phyloP scores from a whole-genome alignment of 495 filamentous ascomycete species.

The Parachaetomium inaequale region DNA sequence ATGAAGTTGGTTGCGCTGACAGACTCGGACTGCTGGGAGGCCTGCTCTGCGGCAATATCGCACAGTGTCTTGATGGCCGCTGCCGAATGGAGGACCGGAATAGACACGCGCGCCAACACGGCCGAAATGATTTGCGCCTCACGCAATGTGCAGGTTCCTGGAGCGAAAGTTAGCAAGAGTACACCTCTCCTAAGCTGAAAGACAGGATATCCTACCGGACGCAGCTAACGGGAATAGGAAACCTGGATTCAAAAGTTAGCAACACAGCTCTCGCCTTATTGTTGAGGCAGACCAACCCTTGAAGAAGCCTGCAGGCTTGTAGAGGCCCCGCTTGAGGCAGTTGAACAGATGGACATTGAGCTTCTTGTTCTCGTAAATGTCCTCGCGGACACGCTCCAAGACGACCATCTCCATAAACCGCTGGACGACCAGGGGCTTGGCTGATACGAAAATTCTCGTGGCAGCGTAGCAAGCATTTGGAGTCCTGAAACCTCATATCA shows the following conservation, averaged over 20 bases:
- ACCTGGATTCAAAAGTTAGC: slow-evolving; percentile 13
- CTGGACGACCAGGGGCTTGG: slow-evolving; percentile 71
- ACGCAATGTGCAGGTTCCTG: slow-evolving; percentile 73
- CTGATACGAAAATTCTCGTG: slow-evolving; percentile 83
- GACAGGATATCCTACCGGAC: slow-evolving; percentile 40
- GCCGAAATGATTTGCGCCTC: slow-evolving; percentile 88
- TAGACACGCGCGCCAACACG: slow-evolving; percentile 68
- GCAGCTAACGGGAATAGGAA: slow-evolving; percentile 85
- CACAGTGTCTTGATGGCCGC: slow-evolving; percentile 86
- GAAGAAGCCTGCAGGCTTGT: slow-evolving; percentile 96
- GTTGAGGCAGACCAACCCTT: slow-evolving; percentile 56
- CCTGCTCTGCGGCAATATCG: slow-evolving; percentile 88
- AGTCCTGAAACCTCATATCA: slow-evolving; percentile 52
- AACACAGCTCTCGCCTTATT: too few relatives aligned
- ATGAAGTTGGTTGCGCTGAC: slow-evolving; percentile 87
- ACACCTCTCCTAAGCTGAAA: not conserved
- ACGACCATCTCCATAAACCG: slow-evolving; percentile 76
- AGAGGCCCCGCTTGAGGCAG: slow-evolving; percentile 84
- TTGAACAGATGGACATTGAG: slow-evolving; percentile 94
- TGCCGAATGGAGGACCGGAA: slow-evolving; percentile 89
- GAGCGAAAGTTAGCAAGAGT: not conserved
- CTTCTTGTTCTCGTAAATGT: slow-evolving; percentile 74
- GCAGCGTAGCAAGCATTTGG: slow-evolving; percentile 72
- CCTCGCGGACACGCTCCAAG: slow-evolving; percentile 81
- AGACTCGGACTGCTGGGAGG: slow-evolving; percentile 63